Evolutionary conservation across 2,329 filamentous ascomycete species (phyloP).

Genomic region (Hymenoscyphus fructigenus): DNA sequence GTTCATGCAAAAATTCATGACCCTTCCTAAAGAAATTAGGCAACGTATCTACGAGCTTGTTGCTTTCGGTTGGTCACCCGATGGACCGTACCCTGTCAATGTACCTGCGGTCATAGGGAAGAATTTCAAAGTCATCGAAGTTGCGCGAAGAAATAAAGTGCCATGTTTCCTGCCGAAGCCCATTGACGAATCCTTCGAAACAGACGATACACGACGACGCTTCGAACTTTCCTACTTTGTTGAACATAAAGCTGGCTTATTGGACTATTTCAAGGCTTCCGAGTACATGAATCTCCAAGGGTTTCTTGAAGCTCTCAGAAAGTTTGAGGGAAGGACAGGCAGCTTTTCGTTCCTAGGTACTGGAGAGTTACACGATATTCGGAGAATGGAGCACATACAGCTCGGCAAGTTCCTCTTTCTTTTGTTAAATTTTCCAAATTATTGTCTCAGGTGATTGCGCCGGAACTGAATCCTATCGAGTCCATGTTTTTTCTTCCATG

Average conservation of each 20-base stretch:
- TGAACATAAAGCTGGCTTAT: not conserved
- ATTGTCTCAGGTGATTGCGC: too few species aligned
- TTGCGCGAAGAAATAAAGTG: not conserved
- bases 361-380: not conserved
- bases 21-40: not conserved
- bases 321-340: not conserved
- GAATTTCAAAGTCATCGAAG: not conserved
- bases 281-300: not conserved
- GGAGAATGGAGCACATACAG: not conserved
- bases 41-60: not conserved
- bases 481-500: too few species aligned
- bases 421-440: too few species aligned
- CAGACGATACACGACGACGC: too few species aligned
- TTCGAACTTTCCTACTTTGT: not conserved
- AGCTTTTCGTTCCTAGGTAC: not conserved
- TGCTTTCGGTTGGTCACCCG: not conserved
- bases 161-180: not conserved
- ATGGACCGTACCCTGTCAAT: not conserved
- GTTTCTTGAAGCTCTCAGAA: not conserved
- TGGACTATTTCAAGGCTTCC: not conserved
- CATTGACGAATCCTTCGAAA: too few species aligned
- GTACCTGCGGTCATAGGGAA: not conserved
- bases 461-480: too few species aligned
- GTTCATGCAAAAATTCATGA: not conserved
- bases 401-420: not conserved